Evolutionary conservation across 495 filamentous ascomycete genomes (phyloP).

Genomic region (Beverwykella pulmonaria): DNA sequence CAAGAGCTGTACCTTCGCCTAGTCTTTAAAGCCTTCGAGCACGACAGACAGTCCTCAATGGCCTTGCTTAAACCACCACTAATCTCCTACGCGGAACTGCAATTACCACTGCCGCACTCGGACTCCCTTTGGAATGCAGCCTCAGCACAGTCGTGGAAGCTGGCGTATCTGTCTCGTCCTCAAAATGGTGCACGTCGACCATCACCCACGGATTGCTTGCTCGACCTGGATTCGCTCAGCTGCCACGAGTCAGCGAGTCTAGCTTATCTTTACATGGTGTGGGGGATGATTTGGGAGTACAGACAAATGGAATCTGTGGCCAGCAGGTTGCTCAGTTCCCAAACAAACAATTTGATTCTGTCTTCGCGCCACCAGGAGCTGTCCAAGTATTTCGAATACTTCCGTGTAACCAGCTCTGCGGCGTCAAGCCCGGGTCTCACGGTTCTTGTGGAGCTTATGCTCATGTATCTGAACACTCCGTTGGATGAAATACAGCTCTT

Average conservation of each 20-base stretch:
- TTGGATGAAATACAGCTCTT: constrained; percentile 68
- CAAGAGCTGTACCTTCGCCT: constrained; percentile 50
- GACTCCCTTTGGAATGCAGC: constrained; percentile 60
- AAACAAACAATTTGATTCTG: constrained; percentile 51
- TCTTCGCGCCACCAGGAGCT: constrained; percentile 58
- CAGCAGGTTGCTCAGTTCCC: constrained; percentile 5
- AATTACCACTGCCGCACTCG: constrained; percentile 59
- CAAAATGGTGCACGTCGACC: constrained; percentile 37
- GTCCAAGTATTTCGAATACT: constrained; percentile 49
- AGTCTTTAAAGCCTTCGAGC: constrained; percentile 58
- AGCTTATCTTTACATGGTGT: constrained; percentile 56
- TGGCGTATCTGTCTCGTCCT: constrained; percentile 47
- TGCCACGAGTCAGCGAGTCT: constrained; percentile 56
- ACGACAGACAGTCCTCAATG: constrained; percentile 62
- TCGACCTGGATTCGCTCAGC: constrained; percentile 42
- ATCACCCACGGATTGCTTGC: constrained; percentile 15
- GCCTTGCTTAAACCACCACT: constrained; percentile 58
- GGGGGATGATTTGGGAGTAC: constrained; percentile 62
- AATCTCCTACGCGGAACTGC: constrained; percentile 67
- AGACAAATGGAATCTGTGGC: constrained; percentile 37
- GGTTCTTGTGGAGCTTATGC: constrained; percentile 58
- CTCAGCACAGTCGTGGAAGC: constrained; percentile 60
- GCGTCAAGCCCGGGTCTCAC: constrained; percentile 43
- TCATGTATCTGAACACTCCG: constrained; percentile 63
- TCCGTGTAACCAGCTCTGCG: constrained; percentile 46